Evolutionary conservation across 1,284 basidiomycete genomes (phyloP).

Genomic region (Ustilago shanxiensis): DNA sequence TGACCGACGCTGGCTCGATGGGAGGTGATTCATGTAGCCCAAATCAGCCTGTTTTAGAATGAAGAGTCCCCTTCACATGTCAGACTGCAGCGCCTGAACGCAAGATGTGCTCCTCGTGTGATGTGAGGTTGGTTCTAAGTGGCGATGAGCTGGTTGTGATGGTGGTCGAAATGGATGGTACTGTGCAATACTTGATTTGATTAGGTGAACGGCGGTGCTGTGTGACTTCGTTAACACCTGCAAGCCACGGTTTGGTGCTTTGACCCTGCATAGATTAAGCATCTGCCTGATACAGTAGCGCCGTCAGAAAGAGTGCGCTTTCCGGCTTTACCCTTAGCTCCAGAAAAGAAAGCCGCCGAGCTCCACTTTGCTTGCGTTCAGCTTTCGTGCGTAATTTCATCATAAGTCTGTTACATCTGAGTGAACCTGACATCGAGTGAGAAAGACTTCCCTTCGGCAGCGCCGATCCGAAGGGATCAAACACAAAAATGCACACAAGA

Average conservation of each 20-base stretch:
- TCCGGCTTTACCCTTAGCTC: constrained; percentile 1
- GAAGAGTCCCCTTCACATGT: constrained; percentile 10
- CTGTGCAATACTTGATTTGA: too few relatives aligned
- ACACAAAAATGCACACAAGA: neutral
- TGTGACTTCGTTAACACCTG: neutral
- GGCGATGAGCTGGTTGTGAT: too few relatives aligned
- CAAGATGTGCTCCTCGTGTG: neutral
- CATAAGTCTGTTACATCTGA: neutral
- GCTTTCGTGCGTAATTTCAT: constrained; percentile 5
- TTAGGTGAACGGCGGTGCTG: neutral
- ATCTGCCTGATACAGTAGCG: constrained; percentile 14
- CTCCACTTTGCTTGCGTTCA: neutral
- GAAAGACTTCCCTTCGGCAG: neutral
- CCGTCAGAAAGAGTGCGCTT: neutral
- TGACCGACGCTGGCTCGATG: neutral
- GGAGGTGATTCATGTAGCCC: constrained; percentile 2
- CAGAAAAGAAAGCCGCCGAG: constrained; percentile 6
- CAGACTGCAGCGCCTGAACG: neutral
- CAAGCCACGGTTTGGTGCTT: neutral
- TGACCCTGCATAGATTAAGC: constrained; percentile 11
- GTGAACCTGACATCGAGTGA: neutral
- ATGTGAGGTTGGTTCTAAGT: neutral
- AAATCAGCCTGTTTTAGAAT: neutral
- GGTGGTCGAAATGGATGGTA: too few relatives aligned
- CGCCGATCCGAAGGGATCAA: neutral